phyloP scores from a whole-genome alignment of 345 rosid species.

The Fremontodendron californicum region DNA sequence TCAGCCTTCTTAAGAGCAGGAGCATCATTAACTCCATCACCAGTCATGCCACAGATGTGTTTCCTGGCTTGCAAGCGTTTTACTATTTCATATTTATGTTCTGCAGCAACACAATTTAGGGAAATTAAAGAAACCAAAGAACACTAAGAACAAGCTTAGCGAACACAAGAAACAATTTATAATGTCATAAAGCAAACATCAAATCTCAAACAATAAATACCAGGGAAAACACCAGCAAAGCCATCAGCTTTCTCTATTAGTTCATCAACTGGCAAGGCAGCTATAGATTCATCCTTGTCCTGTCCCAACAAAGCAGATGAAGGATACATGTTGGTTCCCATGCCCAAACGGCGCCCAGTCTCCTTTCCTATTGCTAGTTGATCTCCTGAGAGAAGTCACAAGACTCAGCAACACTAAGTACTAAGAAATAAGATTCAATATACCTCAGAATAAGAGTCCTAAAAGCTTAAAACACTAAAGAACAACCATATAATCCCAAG shows the following conservation, averaged over 20 bases:
- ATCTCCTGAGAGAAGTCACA: slow-evolving; percentile 56
- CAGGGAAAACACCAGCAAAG: slow-evolving; percentile 99
- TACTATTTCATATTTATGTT: slow-evolving; percentile 97
- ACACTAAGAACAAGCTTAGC: not conserved
- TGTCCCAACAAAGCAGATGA: slow-evolving; percentile 94
- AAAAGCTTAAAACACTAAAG: not conserved
- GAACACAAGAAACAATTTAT: not conserved
- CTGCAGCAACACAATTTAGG: slow-evolving; percentile 34
- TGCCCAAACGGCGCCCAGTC: slow-evolving; percentile 95
- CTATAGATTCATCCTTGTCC: slow-evolving; percentile 90
- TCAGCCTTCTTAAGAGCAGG: slow-evolving; percentile 99
- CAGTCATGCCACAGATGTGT: slow-evolving; percentile 99
- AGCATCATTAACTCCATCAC: slow-evolving; percentile 99
- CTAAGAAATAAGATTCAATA: not conserved
- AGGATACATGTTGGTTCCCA: slow-evolving; percentile 99
- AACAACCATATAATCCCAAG: not conserved
- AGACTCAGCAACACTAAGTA: slow-evolving; percentile 13
- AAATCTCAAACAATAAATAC: slow-evolving; percentile 31
- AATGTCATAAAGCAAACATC: not conserved
- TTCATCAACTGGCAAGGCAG: slow-evolving; percentile 87
- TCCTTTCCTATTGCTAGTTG: slow-evolving; percentile 98
- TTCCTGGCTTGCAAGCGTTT: slow-evolving; percentile 94
- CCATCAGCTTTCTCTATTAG: slow-evolving; percentile 98
- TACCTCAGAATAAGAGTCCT: not conserved
- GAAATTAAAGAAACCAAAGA: not conserved